Evolutionary conservation across 352 stramenopile species (phyloP).

Genomic region (Plasmopara viticola): DNA sequence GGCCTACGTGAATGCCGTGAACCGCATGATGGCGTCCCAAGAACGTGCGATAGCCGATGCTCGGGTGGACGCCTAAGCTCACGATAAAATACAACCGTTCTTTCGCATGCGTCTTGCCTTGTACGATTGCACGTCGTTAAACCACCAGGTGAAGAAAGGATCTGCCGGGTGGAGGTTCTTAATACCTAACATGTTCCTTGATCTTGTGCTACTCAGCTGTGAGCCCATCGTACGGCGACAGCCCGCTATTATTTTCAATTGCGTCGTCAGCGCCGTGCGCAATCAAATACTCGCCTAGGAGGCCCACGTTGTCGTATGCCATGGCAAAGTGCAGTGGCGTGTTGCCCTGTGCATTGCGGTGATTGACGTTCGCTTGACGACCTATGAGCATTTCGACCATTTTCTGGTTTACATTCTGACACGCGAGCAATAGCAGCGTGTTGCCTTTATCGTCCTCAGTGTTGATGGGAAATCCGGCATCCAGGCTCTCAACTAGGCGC

Average conservation of each 20-base stretch:
- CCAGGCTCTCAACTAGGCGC: too few species aligned
- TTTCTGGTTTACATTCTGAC: too few species aligned
- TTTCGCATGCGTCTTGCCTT: background rate
- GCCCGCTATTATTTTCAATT: slow-evolving; percentile 56
- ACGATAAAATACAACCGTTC: background rate
- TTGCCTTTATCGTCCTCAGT: too few species aligned
- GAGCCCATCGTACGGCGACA: slow-evolving; percentile 88
- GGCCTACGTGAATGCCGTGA: slow-evolving; percentile 85
- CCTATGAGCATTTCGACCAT: too few species aligned
- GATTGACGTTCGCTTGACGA: slow-evolving; percentile 38
- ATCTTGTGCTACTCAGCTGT: slow-evolving; percentile 36
- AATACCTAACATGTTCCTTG: background rate
- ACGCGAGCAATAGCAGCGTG: too few species aligned
- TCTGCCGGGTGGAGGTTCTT: background rate
- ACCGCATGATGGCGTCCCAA: slow-evolving; percentile 76
- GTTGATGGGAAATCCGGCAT: too few species aligned
- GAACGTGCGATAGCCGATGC: slow-evolving; percentile 27
- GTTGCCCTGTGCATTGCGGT: slow-evolving; percentile 89
- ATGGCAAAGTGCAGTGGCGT: slow-evolving; percentile 93
- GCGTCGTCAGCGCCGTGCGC: slow-evolving; percentile 89
- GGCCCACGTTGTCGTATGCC: slow-evolving; percentile 86
- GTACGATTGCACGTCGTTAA: background rate
- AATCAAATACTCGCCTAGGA: slow-evolving; percentile 83
- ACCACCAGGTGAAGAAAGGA: background rate
- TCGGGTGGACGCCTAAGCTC: slow-evolving; percentile 33